phyloP scores from a whole-genome alignment of 2,329 filamentous ascomycete species.

The Dryadomyces quercus-mongolicae region DNA sequence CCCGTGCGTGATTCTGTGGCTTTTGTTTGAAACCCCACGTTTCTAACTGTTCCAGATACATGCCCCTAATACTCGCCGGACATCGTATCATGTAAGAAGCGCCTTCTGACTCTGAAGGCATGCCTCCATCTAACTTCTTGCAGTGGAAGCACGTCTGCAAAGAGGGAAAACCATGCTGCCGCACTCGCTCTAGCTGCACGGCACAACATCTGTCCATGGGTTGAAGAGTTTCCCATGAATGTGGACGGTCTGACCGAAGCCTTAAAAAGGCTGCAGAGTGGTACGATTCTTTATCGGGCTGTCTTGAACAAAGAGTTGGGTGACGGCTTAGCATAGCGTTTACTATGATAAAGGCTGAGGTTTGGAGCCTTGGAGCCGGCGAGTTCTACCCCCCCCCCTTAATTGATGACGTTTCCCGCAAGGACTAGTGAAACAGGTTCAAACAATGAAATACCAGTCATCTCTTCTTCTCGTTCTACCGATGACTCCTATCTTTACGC shows the following conservation, averaged over 20 bases:
- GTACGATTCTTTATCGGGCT: conserved; percentile 38
- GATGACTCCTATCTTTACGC: too few species aligned
- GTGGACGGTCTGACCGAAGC: conserved; percentile 30
- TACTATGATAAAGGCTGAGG: too few species aligned
- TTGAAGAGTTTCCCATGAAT: conserved; percentile 38
- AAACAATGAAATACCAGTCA: too few species aligned
- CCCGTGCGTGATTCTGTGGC: neutral
- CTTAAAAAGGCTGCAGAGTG: conserved; percentile 30
- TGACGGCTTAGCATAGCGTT: neutral
- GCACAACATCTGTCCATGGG: conserved; percentile 44
- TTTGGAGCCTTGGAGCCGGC: too few species aligned
- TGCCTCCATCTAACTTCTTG: neutral
- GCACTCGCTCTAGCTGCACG: conserved; percentile 49
- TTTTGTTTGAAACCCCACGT: neutral
- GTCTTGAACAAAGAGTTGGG: conserved; percentile 19
- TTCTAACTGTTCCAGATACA: neutral
- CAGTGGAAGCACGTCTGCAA: conserved; percentile 15
- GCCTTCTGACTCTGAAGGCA: too few species aligned
- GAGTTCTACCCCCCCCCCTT: too few species aligned
- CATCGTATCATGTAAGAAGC: conserved; percentile 21
- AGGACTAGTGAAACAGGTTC: neutral
- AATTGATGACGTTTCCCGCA: too few species aligned
- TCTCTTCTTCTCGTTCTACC: too few species aligned
- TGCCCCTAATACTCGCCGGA: conserved; percentile 30
- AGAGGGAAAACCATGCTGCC: conserved; percentile 21